phyloP scores from a whole-genome alignment of 1,139 yeast genomes.

The Hemisphaericaspora xylanilytica region DNA sequence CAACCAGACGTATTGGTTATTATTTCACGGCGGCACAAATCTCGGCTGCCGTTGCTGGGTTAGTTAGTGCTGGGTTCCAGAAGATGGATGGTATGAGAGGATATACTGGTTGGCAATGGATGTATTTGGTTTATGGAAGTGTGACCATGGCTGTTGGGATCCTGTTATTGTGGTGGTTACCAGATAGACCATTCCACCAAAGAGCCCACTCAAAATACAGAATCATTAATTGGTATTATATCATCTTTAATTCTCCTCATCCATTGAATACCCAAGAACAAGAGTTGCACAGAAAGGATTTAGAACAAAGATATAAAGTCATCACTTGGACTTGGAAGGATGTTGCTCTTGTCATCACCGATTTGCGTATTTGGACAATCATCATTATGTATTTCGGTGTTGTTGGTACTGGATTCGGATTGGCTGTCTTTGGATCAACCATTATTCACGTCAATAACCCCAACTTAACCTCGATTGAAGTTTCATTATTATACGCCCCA shows the following conservation, averaged over 20 bases:
- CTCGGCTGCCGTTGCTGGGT: slow-evolving; percentile 82
- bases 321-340: slow-evolving; percentile 63
- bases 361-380: slow-evolving; percentile 74
- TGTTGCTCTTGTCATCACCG: slow-evolving; percentile 54
- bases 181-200: slow-evolving; percentile 55
- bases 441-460: slow-evolving; percentile 68
- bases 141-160: slow-evolving; percentile 69
- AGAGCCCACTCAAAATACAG: slow-evolving; percentile 15
- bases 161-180: slow-evolving; percentile 76
- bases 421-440: slow-evolving; percentile 85
- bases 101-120: slow-evolving; percentile 84
- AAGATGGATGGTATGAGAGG: slow-evolving; percentile 73
- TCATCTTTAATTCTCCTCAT: slow-evolving; percentile 38
- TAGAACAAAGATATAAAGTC: slow-evolving; percentile 42
- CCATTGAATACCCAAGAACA: slow-evolving; percentile 57
- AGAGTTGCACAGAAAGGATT: slow-evolving; percentile 60
- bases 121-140: slow-evolving; percentile 73
- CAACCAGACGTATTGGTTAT: slow-evolving; percentile 79
- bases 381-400: slow-evolving; percentile 89
- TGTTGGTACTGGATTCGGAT: slow-evolving; percentile 84
- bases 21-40: slow-evolving; percentile 90
- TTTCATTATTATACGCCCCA: slow-evolving; percentile 79
- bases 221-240: slow-evolving; percentile 20
- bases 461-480: slow-evolving; percentile 58
- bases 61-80: slow-evolving; percentile 85